Base-by-base conservation (phyloP, 805 yeast species). In the Grigorovia jiainica region DNA sequence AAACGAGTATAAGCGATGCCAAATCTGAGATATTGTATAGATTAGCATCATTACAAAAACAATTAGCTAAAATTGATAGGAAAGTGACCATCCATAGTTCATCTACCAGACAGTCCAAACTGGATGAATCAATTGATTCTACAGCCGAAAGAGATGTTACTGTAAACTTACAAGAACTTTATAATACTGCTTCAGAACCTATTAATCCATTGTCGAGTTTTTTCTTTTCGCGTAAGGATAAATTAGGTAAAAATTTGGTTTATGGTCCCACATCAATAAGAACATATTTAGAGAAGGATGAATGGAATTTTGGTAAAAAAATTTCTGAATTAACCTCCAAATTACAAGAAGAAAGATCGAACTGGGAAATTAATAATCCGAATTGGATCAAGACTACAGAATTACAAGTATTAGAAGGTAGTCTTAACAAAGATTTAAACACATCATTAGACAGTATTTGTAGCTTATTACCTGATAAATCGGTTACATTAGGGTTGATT, bases 241-340 rank as follows among this genome's bases (percentile, higher is more conserved):
- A 27, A 27, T 27, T 13, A 17, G 63, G 55, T 7, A 48, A 63
- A 38, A 41, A 43, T 3, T 40, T 51, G 3, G 25, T 48, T 8
- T 58, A 46, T 47, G 66, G 66, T 0, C 59, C 64, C 4, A 62
- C 66, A 1, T 50, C 62, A 4, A 32, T 50, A 20, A 49, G 56
- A 36, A 47, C 55, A 1, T 46, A 47, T 37, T 25, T 52, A 1
- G 34, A 38, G 21, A 43, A 38, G 10, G 44, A 52, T 15, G 46
- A 49, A 7, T 45, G 51, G 47, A 51, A 48, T 10, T 41, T 50
- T 30, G 41, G 47, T 15, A 44, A 47, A 8, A 51, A 48, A 42
- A 47, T 47, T 30, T 36, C 30, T 9, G 51, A 53, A 27, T 34
- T 54, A 7, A 52, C 59, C 59, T 25, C 43, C 13, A 53, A 49